A percentile compares a stretch with the other conserved stretches of the same genome.
Evolutionary conservation across 2,329 filamentous ascomycete species (phyloP).

Genomic region (Teratosphaeria nubilosa): DNA sequence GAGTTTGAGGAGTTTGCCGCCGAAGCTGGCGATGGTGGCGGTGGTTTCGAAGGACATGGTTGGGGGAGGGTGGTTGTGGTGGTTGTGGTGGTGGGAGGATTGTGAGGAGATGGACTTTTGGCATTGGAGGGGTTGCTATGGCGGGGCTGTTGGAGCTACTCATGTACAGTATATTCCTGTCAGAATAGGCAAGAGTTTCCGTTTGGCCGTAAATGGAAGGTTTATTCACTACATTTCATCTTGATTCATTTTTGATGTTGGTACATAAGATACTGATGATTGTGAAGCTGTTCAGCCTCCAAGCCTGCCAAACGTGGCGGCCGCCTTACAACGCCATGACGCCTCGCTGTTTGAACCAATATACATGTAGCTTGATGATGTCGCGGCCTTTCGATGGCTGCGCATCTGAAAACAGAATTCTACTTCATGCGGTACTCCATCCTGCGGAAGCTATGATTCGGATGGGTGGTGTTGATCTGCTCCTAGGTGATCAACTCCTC

Average conservation of each 20-base stretch:
- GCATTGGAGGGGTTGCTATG: background rate
- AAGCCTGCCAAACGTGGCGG: background rate
- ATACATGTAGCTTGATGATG: background rate
- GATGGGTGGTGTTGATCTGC: background rate
- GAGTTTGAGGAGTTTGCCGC: constrained; percentile 90
- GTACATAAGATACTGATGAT: background rate
- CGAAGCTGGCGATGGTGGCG: constrained; percentile 81
- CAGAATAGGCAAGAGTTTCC: constrained; percentile 3
- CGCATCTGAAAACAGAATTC: background rate
- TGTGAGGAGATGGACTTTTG: background rate
- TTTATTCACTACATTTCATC: background rate
- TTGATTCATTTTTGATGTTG: background rate
- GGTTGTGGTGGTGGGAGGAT: background rate
- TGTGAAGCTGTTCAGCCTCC: background rate
- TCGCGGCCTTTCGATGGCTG: background rate
- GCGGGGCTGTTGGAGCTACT: background rate
- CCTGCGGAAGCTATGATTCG: background rate
- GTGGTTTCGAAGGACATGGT: constrained; percentile 81
- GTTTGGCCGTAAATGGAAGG: background rate
- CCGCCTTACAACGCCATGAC: background rate
- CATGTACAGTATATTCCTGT: no score
- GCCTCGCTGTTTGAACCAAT: background rate
- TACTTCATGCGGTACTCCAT: background rate
- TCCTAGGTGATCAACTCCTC: constrained; percentile 63
- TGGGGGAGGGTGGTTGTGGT: background rate